Conservation (phyloP, 768 basidiomycete species). For the Pleurotus tuber-regium region DNA sequence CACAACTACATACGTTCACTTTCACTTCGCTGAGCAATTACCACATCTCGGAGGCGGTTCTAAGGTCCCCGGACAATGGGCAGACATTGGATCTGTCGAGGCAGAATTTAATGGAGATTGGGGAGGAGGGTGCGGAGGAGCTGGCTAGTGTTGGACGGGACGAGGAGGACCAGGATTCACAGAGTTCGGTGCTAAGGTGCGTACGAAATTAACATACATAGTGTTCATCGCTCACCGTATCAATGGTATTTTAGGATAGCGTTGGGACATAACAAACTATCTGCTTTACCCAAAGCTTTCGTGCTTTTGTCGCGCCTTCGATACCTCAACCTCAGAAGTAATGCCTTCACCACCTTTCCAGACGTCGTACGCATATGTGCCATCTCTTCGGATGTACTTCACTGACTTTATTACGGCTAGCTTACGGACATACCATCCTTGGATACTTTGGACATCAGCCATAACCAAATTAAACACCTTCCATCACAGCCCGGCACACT, state of each 20-base stretch:
- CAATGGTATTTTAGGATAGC: slow-evolving; percentile 60
- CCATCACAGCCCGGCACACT: slow-evolving; percentile 82
- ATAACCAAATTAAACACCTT: slow-evolving; percentile 82
- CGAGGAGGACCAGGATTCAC: slow-evolving; percentile 38
- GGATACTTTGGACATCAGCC: slow-evolving; percentile 92
- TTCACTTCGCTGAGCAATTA: slow-evolving; percentile 11
- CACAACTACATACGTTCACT: slow-evolving; percentile 11
- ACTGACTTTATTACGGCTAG: slow-evolving; percentile 35
- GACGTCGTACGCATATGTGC: slow-evolving; percentile 63
- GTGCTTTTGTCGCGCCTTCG: slow-evolving; percentile 68
- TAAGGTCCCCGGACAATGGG: slow-evolving; percentile 70
- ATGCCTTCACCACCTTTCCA: slow-evolving; percentile 80
- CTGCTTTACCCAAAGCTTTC: slow-evolving; percentile 74
- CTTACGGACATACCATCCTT: slow-evolving; percentile 81
- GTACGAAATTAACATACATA: slow-evolving; percentile 15
- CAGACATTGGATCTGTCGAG: slow-evolving; percentile 84
- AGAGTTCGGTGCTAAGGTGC: slow-evolving; percentile 61
- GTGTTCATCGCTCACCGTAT: not conserved
- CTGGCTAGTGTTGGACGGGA: slow-evolving; percentile 61
- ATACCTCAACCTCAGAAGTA: slow-evolving; percentile 87
- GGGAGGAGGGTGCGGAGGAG: slow-evolving; percentile 70
- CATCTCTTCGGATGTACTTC: slow-evolving; percentile 7
- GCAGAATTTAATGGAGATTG: slow-evolving; percentile 73
- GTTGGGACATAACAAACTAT: slow-evolving; percentile 80
- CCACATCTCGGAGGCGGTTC: slow-evolving; percentile 63